Evolutionary conservation across 768 basidiomycete genomes (phyloP), one percentile per base, ranked within the genome.

Genomic region (Pulveroboletus sp.): DNA sequence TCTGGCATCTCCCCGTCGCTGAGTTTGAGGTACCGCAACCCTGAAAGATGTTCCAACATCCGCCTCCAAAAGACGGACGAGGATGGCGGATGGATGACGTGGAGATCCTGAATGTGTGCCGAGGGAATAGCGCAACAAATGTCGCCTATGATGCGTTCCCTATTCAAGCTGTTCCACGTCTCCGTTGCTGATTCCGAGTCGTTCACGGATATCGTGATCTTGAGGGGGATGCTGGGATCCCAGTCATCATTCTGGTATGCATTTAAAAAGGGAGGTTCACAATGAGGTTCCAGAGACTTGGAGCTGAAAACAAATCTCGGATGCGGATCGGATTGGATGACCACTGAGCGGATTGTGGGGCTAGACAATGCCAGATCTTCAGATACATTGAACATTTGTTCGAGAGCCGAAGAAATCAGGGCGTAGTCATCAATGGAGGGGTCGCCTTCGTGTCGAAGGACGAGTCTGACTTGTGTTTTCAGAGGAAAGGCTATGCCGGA

Each of bases 61-160:
- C 31, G n/a, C 9, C 16, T 47, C 57, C 51, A 60, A 20, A 59
- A 45, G 16, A 12, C 12, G 3, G 9, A 12, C 0, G 35, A 20
- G 29, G 23, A 5, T 4, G 34, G 17, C 1, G 34, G 17, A 11
- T 10, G 2, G 3, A 31, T 0, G 25, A 37, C 6, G 5, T 37
- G 36, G 9, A 53, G 24, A 32, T 25, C 44, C 8, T 34, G 36
- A 20, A 60, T 6, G 10, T 48, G 11, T 4, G 33, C 14, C n/a
- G 44, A 20, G 11, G 52, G 33, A 1, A 48, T 13, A 19, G 23
- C 37, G 31, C 44, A 23, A 42, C 36, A 55, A 4, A 59, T 16
- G 6, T 12, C 9, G 14, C 27, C 14, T 20, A 43, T 33, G 21
- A 50, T 31, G 33, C 33, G 42, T 14, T 41, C 33, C 24, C 23